These are phyloP conservation scores for Serendipita sp. DNA, from an alignment of 768 basidiomycete species.

Conservation along the genomic window DNA sequence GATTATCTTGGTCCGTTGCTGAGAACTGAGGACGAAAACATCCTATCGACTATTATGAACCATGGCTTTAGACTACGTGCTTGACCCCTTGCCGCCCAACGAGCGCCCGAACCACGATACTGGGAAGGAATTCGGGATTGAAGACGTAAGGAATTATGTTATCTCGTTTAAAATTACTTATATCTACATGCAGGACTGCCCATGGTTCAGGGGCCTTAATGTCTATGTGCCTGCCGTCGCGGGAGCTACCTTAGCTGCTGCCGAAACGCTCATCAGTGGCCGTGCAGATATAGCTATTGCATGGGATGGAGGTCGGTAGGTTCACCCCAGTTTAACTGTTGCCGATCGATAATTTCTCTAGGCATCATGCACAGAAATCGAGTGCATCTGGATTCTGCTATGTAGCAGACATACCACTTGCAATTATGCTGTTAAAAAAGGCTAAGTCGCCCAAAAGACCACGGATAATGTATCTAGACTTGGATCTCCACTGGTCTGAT, in stretches of 20 bases:
- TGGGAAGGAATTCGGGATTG: slow-evolving; percentile 36
- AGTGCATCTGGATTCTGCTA: slow-evolving; percentile 87
- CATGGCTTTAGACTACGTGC: neutral
- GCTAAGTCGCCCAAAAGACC: slow-evolving; percentile 23
- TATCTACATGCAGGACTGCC: slow-evolving; percentile 49
- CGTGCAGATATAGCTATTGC: slow-evolving; percentile 49
- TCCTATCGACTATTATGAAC: neutral
- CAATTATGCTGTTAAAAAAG: slow-evolving; percentile 53
- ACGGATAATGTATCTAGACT: slow-evolving; percentile 77
- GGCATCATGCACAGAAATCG: slow-evolving; percentile 72
- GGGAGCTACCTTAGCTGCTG: slow-evolving; percentile 65
- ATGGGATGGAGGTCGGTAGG: slow-evolving; percentile 82
- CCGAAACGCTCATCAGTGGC: slow-evolving; percentile 35
- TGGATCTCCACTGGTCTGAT: slow-evolving; percentile 87
- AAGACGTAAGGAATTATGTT: slow-evolving; percentile 30
- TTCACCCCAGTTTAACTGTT: neutral
- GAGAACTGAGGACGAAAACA: neutral
- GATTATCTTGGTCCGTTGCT: slow-evolving; percentile 18
- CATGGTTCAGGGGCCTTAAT: slow-evolving; percentile 50
- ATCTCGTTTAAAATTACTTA: neutral
- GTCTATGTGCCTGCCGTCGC: slow-evolving; percentile 58
- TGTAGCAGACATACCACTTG: slow-evolving; percentile 75
- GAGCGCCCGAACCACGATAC: slow-evolving; percentile 3
- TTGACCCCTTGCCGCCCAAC: neutral
- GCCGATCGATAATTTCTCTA: slow-evolving; percentile 14